phyloP scores from a whole-genome alignment of 1,284 basidiomycete species.

The Chalciporus piperatoides region DNA sequence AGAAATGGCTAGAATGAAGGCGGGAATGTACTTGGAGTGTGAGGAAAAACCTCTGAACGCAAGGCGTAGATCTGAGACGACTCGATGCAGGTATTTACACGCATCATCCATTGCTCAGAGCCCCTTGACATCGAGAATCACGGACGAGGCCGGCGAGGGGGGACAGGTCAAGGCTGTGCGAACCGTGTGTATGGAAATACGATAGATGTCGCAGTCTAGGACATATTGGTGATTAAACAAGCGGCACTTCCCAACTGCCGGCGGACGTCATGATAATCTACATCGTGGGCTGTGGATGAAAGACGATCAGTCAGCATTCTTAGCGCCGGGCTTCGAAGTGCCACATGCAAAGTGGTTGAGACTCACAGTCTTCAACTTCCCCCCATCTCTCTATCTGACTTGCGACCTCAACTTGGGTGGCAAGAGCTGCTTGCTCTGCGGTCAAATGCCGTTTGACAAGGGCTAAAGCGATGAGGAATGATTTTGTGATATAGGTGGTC shows the following conservation, averaged over 20 bases:
- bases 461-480: conserved; percentile 85
- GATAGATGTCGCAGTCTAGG: conserved; percentile 19
- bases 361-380: conserved; percentile 96
- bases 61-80: conserved; percentile 10
- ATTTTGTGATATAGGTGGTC: conserved; percentile 87
- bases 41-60: conserved; percentile 7
- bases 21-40: conserved; percentile 12
- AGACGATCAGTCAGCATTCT: conserved; percentile 15
- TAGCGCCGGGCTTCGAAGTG: conserved; percentile 1
- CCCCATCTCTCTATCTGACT: conserved; percentile 98
- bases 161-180: conserved; percentile 3
- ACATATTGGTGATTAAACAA: conserved; percentile 42
- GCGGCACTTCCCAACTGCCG: conserved; percentile 82
- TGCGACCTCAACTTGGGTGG: conserved; percentile 89
- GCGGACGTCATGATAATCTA: conserved; percentile 93
- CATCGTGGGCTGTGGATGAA: conserved; percentile 75
- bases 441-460: conserved; percentile 74
- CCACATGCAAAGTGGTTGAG: conserved; percentile 1
- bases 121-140: conserved; percentile 13
- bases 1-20: conserved; percentile 12
- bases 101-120: conserved; percentile 13
- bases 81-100: conserved; percentile 21
- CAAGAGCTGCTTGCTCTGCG: conserved; percentile 82
- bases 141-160: not conserved
- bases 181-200: conserved; percentile 9